Conservation (phyloP, 2,329 filamentous ascomycete genomes). For the Fusarium sp. region DNA sequence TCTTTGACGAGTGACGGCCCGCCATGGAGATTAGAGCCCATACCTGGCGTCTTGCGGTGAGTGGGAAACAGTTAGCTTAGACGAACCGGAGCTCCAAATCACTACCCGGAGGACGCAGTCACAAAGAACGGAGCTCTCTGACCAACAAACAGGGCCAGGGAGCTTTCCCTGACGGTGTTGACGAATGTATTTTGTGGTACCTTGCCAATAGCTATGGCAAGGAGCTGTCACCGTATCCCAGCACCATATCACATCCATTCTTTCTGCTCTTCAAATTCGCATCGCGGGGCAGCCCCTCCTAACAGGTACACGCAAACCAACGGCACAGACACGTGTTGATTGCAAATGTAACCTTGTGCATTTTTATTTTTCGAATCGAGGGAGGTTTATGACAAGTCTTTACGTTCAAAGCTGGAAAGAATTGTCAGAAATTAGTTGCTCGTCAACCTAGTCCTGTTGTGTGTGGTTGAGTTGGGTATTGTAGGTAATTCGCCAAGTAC, state of each 20-base stretch:
- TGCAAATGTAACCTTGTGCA: conserved; percentile 39
- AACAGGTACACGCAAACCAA: conserved; percentile 36
- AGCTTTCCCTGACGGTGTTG: background rate
- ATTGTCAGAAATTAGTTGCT: conserved; percentile 1
- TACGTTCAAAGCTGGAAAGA: conserved; percentile 6
- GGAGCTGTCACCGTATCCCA: conserved; percentile 15
- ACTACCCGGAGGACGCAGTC: conserved; percentile 16
- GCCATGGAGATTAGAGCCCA: conserved; percentile 19
- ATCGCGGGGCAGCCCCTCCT: conserved; percentile 23
- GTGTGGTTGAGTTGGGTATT: background rate
- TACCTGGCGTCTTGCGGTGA: conserved; percentile 36
- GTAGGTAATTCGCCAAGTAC: background rate
- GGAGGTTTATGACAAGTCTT: background rate
- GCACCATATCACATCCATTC: conserved; percentile 7
- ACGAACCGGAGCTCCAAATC: conserved; percentile 22
- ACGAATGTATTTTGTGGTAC: background rate
- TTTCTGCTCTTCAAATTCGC: background rate
- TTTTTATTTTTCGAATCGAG: conserved; percentile 15
- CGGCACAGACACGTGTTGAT: conserved; percentile 39
- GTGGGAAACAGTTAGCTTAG: conserved; percentile 7
- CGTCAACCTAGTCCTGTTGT: background rate
- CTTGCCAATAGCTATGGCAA: conserved; percentile 1
- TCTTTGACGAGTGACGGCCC: conserved; percentile 23
- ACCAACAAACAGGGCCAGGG: background rate
- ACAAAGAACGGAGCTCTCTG: conserved; percentile 2